Evolutionary conservation across 2,329 filamentous ascomycete genomes (phyloP), one percentile per base, ranked within the genome.

Genomic region (Aspergillus luchuensis): DNA sequence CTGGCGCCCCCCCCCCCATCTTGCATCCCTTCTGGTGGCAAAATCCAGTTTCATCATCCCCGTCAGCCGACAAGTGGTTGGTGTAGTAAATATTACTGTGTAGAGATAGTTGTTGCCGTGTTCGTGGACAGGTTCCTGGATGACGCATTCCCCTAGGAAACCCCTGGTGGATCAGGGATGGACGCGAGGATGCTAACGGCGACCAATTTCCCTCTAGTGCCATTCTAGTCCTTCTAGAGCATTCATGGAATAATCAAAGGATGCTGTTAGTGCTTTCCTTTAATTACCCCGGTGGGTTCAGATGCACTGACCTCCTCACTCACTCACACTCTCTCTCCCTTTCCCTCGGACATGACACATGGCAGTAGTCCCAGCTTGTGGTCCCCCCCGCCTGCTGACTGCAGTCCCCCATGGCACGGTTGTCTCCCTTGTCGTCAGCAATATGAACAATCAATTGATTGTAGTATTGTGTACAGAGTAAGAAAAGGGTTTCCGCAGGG

Each of bases 201-300:
- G 47, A 30, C 47, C 47, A 50, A 50, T 50, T 50, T 50, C 47
- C 25, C 47, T 50, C 47, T 50, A 50, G 47, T 30, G 47, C 47
- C 25, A 50, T 50, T 50, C 47, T 50, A 50, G 47, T 28, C 47
- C 25, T 50, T 50, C 47, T 50, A 50, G 47, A 50, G 23, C 47
- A 50, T 50, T 50, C 47, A 50, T 50, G 47, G 47, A 50, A 50
- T 28, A 30, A 50, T 50, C 25, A 17, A n/a, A 25, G 47, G 47
- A 50, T 28, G 47, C 7, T 25, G 17, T 50, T 50, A 50, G 47
- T 50, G 25, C 25, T 30, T 45, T 50, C 15, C 15, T 33, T 49
- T 49, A 49, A 30, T 49, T 45, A 21, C 41, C 41, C 41, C 41
- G 41, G 41, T 45, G 41, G 41, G 41, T 21, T 13, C 11, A 10